A percentile compares a stretch with the other conserved stretches of the same genome.
Evolutionary conservation across 768 basidiomycete genomes (phyloP).

Genomic region (Ramaria sp.): DNA sequence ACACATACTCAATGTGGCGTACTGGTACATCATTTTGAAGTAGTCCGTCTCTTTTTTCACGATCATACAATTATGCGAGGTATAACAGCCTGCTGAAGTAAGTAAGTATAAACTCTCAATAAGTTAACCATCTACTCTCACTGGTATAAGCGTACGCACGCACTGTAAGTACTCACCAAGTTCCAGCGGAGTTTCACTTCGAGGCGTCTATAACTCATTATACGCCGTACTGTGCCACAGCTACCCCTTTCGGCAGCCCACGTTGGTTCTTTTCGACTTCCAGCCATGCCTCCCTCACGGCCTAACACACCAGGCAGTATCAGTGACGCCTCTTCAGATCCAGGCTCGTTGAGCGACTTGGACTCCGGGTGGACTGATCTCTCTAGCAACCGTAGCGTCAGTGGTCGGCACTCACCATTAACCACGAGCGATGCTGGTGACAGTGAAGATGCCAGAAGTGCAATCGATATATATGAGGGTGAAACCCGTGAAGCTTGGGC

Average conservation of each 20-base stretch:
- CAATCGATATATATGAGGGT: background rate
- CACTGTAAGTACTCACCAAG: too few relatives aligned
- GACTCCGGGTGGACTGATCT: slow-evolving; percentile 9
- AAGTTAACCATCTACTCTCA: too few relatives aligned
- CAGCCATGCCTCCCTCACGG: slow-evolving; percentile 1
- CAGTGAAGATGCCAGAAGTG: background rate
- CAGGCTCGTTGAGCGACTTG: slow-evolving; percentile 8
- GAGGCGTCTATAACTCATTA: too few relatives aligned
- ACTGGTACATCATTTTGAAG: too few relatives aligned
- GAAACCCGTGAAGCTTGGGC: background rate
- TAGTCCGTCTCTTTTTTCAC: too few relatives aligned
- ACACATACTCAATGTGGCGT: too few relatives aligned
- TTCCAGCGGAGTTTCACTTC: too few relatives aligned
- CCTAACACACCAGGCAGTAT: slow-evolving; percentile 3
- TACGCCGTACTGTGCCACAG: too few relatives aligned
- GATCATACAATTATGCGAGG: too few relatives aligned
- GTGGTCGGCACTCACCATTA: background rate
- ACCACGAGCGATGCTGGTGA: slow-evolving; percentile 1
- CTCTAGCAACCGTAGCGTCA: slow-evolving; percentile 2
- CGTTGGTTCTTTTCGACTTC: background rate
- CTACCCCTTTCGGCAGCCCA: slow-evolving; percentile 1
- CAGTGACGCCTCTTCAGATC: slow-evolving; percentile 6
- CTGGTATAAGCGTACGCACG: too few relatives aligned
- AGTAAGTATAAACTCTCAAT: too few relatives aligned
- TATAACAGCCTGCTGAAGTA: too few relatives aligned